Evolutionary conservation across 2,329 filamentous ascomycete genomes (phyloP).

Genomic region (Ceratocystis huliohia): DNA sequence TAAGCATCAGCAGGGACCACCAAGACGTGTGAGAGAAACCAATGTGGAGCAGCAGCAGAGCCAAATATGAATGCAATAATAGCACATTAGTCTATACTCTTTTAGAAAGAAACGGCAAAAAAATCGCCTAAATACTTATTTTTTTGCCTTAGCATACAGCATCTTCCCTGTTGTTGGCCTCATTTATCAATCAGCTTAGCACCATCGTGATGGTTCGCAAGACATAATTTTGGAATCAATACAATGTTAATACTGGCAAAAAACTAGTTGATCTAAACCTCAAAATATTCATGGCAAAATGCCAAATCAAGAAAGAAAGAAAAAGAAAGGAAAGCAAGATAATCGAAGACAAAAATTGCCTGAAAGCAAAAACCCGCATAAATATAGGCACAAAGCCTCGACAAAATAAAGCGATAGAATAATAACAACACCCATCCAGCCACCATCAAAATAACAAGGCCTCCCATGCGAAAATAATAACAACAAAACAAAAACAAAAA

Average conservation of each 20-base stretch:
- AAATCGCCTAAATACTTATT: background rate
- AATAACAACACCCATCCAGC: background rate
- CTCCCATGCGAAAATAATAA: background rate
- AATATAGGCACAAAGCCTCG: background rate
- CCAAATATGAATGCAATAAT: background rate
- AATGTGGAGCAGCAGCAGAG: conserved; percentile 1
- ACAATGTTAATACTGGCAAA: background rate
- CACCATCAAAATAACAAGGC: background rate
- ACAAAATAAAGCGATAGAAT: background rate
- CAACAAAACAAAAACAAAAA: background rate
- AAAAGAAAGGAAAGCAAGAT: background rate
- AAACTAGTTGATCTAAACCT: background rate
- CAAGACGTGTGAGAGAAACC: conserved; percentile 6
- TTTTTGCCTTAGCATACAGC: no score
- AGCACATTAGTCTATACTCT: background rate
- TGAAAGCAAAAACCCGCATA: background rate
- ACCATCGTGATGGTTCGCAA: background rate
- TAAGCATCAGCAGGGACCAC: conserved; percentile 15
- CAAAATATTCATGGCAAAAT: background rate
- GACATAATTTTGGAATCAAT: background rate
- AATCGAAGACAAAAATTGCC: background rate
- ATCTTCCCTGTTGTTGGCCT: no score
- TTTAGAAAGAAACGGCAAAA: background rate
- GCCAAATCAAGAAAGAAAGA: background rate
- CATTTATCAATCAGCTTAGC: background rate